Base-by-base conservation (phyloP, 2,329 filamentous ascomycete genomes). In the Alternaria triticimaculans region DNA sequence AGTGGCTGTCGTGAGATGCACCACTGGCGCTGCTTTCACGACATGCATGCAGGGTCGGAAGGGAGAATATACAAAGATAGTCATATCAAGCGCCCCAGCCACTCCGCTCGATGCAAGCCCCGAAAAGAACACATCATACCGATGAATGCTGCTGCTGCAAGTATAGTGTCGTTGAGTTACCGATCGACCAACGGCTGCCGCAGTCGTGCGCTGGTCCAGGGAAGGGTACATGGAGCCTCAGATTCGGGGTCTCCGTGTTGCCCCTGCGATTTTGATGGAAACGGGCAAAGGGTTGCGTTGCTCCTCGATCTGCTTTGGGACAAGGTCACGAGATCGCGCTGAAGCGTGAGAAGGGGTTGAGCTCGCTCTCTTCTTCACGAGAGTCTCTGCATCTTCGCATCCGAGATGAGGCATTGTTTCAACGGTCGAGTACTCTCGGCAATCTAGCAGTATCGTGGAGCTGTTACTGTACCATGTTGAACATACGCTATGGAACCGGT, bases 381-480 rank as follows among this genome's bases (percentile, higher is more conserved):
- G 25, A 30, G 18, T n/a, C 26, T 37, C 30, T 23, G 4, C 6
- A n/a, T 21, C 21, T 25, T 15, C 21, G 3, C 18, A 37, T 9
- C 23, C 21, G 20, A 8, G 20, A 53, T 25, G 3, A 8, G 12
- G 10, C 9, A 25, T 3, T 21, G 26, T 53, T 41, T n/a, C 30
- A 23, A 53, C 20, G 20, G 14, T 53, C 49, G 49, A 53, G 14
- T 37, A 20, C 33, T 41, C 48, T 54, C 49, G 50, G 25, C 48
- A 45, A 55, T 37, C 57, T 46, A 59, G 51, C 25, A 46, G 25
- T 28, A 58, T 58, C 15, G 53, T 58, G 46, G 44, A 49, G 49
- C 55, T 60, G 55, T 53, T 43, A 58, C 54, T 64, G 66, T 68
- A 64, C 62, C 48, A 68, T 68, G 66, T 68, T 68, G 54, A 30